A percentile compares a stretch with the other conserved stretches of the same genome.
Conservation (phyloP, 169 alveolate genomes). For the Amoebophrya sp. region DNA sequence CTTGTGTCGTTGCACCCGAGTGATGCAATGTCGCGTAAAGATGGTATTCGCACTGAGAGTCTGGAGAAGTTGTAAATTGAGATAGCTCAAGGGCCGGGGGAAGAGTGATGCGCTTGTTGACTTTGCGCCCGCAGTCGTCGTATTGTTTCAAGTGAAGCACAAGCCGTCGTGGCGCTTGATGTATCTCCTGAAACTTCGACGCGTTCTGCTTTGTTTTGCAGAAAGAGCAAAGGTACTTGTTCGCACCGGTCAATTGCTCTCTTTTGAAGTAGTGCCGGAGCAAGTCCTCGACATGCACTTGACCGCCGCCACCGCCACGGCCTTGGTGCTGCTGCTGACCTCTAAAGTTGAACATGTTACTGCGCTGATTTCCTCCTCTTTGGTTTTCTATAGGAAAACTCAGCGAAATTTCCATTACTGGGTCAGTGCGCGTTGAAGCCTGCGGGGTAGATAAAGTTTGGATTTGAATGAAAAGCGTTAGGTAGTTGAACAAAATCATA, state of each 20-base stretch:
- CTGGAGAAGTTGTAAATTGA: not conserved
- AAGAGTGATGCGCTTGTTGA: not conserved
- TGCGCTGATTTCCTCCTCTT: not conserved
- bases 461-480: too few relatives aligned
- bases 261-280: not conserved
- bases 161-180: not conserved
- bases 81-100: not conserved
- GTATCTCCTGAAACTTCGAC: not conserved
- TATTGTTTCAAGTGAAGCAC: not conserved
- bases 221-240: not conserved
- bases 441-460: too few relatives aligned
- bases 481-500: too few relatives aligned
- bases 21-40: not conserved
- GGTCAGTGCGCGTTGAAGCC: not conserved
- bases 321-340: not conserved
- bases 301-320: not conserved
- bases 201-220: not conserved
- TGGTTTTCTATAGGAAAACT: not conserved
- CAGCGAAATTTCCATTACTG: not conserved
- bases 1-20: not conserved
- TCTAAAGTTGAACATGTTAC: not conserved
- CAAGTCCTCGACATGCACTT: not conserved
- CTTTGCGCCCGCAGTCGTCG: not conserved
- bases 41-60: not conserved
- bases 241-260: not conserved